These are phyloP conservation scores for Salicornia ramosissima DNA, from an alignment of 148 eudicot genomes.

Conservation along the genomic window DNA sequence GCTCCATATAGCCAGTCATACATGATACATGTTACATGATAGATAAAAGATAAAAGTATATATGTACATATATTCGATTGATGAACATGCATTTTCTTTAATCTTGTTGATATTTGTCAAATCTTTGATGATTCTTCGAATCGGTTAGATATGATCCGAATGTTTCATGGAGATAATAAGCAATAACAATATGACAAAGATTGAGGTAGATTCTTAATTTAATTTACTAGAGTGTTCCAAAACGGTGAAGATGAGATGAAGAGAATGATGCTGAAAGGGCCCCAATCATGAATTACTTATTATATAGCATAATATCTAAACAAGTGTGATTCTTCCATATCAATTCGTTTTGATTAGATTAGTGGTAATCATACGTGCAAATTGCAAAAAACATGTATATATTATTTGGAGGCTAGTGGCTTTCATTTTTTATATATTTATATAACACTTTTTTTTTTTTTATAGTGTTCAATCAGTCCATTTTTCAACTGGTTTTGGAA, in stretches of 20 bases:
- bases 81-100: neutral
- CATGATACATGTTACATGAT: too few relatives aligned
- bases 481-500: too few relatives aligned
- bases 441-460: too few relatives aligned
- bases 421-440: neutral
- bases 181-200: neutral
- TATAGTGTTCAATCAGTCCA: too few relatives aligned
- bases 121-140: conserved; percentile 22
- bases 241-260: neutral
- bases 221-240: conserved; percentile 6
- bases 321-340: conserved; percentile 7
- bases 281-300: neutral
- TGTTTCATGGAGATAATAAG: conserved; percentile 6
- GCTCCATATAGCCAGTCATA: too few relatives aligned
- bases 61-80: too few relatives aligned
- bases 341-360: neutral
- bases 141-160: conserved; percentile 17
- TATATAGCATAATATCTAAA: neutral
- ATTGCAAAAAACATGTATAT: neutral
- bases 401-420: neutral
- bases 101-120: conserved; percentile 6
- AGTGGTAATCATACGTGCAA: neutral
- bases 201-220: neutral
- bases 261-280: conserved; percentile 8
- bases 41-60: too few relatives aligned